phyloP scores from a whole-genome alignment of 345 rosid species.

The Bretschneidera sinensis region DNA sequence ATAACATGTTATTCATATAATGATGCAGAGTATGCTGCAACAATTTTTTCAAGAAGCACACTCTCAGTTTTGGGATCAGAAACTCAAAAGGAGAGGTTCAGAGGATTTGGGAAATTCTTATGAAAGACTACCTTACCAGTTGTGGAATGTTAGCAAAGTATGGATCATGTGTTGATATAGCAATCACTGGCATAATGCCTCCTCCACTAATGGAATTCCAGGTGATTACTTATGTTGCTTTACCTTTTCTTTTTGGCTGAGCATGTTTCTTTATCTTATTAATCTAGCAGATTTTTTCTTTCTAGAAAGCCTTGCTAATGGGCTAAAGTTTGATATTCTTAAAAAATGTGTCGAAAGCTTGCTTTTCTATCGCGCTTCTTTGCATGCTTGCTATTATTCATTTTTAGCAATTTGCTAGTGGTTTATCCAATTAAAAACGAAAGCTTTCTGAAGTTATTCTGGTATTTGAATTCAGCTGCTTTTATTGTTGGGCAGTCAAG shows the following conservation, averaged over 20 bases:
- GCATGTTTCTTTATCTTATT: too few relatives aligned
- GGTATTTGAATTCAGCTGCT: constrained; percentile 80
- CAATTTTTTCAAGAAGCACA: constrained; percentile 55
- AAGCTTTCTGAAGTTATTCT: constrained; percentile 39
- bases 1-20: constrained; percentile 1
- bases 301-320: constrained; percentile 7
- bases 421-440: constrained; percentile 23
- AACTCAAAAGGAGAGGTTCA: constrained; percentile 28
- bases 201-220: constrained; percentile 88
- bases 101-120: constrained; percentile 41
- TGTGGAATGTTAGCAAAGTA: constrained; percentile 87
- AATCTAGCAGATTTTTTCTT: background rate
- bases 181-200: constrained; percentile 86
- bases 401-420: constrained; percentile 14
- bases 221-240: constrained; percentile 37
- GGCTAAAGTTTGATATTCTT: background rate
- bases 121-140: constrained; percentile 61
- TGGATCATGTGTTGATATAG: constrained; percentile 78
- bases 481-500: constrained; percentile 98
- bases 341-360: constrained; percentile 6
- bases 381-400: background rate
- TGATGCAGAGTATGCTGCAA: constrained; percentile 59
- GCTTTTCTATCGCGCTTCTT: background rate
- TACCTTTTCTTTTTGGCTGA: too few relatives aligned
- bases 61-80: constrained; percentile 75